Percentiles rank a stretch among this genome's conserved stretches.
These are phyloP conservation scores for Pythium aquatile DNA, from an alignment of 352 stramenopile genomes.

Conservation along the genomic window DNA sequence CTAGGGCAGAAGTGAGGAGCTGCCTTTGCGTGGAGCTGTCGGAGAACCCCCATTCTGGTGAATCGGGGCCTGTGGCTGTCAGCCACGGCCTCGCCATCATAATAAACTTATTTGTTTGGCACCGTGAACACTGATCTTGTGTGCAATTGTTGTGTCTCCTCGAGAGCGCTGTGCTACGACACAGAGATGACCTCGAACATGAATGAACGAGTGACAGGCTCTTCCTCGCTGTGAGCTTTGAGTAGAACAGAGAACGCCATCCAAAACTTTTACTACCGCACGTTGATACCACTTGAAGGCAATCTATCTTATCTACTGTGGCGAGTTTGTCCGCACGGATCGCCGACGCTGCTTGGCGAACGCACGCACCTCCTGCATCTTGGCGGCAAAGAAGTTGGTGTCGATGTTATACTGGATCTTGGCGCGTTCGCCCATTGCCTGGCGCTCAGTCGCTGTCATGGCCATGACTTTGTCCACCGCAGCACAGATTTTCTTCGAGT, in stretches of 20 bases:
- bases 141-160: too few species aligned
- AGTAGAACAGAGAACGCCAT: neutral
- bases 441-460: constrained; percentile 44
- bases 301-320: neutral
- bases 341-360: constrained; percentile 15
- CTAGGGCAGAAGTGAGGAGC: constrained; percentile 10
- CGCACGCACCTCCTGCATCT: constrained; percentile 53
- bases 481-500: constrained; percentile 41
- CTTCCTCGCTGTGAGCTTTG: too few species aligned
- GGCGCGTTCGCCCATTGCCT: constrained; percentile 39
- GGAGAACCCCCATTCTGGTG: constrained; percentile 9
- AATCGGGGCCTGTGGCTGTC: neutral
- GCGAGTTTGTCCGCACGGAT: constrained; percentile 13
- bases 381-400: constrained; percentile 57
- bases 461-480: constrained; percentile 50
- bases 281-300: neutral
- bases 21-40: constrained; percentile 4
- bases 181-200: too few species aligned
- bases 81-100: neutral
- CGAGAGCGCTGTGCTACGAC: too few species aligned
- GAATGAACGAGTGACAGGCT: too few species aligned
- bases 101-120: constrained; percentile 15
- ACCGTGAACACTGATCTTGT: neutral
- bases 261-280: neutral
- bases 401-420: constrained; percentile 65